phyloP scores from a whole-genome alignment of 164 flowering plant genomes.

The Umbilicus rupestris region DNA sequence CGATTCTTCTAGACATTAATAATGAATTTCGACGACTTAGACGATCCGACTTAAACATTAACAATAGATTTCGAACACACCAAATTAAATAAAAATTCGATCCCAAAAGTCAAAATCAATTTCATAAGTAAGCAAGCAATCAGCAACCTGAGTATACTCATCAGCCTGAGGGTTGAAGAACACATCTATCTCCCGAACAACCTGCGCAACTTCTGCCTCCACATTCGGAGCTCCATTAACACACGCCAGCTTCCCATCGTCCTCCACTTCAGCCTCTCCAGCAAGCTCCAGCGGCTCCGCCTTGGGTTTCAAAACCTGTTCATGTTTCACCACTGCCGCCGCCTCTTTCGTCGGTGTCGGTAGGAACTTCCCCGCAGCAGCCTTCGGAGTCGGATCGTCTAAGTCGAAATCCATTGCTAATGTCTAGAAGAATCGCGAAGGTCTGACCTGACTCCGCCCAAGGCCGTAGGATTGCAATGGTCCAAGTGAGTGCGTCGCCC shows the following conservation, averaged over 20 bases:
- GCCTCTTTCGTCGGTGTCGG: slow-evolving; percentile 28
- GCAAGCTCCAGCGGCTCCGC: background rate
- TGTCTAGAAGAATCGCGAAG: no score
- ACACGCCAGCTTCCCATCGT: slow-evolving; percentile 1
- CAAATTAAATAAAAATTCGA: no score
- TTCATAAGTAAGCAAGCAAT: background rate
- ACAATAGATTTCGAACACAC: background rate
- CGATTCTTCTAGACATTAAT: no score
- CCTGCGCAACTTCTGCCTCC: slow-evolving; percentile 17
- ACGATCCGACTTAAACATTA: no score
- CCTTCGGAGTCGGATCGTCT: no score
- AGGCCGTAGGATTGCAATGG: no score
- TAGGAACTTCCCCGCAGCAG: slow-evolving; percentile 24
- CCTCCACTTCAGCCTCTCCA: slow-evolving; percentile 9
- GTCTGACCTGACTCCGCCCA: no score
- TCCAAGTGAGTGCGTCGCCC: no score
- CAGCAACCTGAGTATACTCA: slow-evolving; percentile 29
- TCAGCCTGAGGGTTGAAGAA: slow-evolving; percentile 39
- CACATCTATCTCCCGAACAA: slow-evolving; percentile 68
- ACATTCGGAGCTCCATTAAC: slow-evolving; percentile 17
- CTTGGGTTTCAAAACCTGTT: no score
- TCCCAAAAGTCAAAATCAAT: background rate
- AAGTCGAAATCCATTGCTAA: no score
- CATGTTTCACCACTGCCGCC: background rate
- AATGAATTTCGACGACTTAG: no score